Base-by-base conservation (phyloP, 139 green algal species). In the Chlamydomonas sphaeroides region DNA sequence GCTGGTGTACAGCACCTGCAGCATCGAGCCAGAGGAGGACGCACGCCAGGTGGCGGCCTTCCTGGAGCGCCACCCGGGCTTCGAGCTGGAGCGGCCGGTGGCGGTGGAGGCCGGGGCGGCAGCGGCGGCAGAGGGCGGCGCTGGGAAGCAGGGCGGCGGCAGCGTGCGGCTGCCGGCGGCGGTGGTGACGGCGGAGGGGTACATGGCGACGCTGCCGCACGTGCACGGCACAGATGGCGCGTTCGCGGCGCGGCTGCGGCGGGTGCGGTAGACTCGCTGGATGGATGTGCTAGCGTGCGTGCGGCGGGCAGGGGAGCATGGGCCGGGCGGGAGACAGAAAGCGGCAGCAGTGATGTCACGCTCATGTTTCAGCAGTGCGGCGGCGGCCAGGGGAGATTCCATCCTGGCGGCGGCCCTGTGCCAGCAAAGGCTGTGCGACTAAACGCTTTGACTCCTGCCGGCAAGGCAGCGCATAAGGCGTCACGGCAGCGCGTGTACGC, bases 1-100 rank as follows among this genome's bases (percentile, higher is more conserved):
- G 32, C 88, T 98, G 38, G 95, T 98, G 38, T 98, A 98, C 88
- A 92, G 73, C 80, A 99, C 96, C 15, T 98, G 96, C 70, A 78
- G 45, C 63, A 80, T 91, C 6, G 87, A 91, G 79, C 11, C 33
- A n/a, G 78, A 88, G 18, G 87, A 92, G 78, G 78, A 87, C 49
- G 41, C 65, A 41, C 41, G 79, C 42, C 80, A 68, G 25, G 76
- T 85, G 62, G 8, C 8, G 62, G 71, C 63, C 32, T 86, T 86
- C 65, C 61, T 86, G 62, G 48, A 48, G 6, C 73, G 74, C 8
- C 81, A 90, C 65, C 68, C 61, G 5, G 79, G 84, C 17, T 86
- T 84, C 61, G n/a, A 51, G 33, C 3, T 87, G n/a, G 79, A 89
- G 35, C 5, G n/a, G n/a, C 20, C 15, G 41, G 56, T 33, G 45